Evolutionary conservation across 2,329 filamentous ascomycete genomes (phyloP).

Genomic region (Colletotrichum caudatum): DNA sequence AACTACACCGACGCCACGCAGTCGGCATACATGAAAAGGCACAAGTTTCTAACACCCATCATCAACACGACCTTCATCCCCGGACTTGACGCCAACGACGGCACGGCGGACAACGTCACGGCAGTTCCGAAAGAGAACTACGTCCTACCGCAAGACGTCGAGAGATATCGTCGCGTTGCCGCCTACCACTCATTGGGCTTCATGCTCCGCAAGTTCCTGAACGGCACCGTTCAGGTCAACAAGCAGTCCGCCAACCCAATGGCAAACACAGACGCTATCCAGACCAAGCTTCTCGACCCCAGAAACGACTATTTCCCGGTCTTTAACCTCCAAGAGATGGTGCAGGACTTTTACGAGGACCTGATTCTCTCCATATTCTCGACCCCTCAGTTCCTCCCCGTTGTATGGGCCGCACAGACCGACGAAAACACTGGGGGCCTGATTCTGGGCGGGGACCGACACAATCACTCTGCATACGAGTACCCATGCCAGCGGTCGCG

Average conservation of each 20-base stretch:
- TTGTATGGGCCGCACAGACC: conserved; percentile 49
- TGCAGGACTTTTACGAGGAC: conserved; percentile 51
- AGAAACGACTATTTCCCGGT: conserved; percentile 47
- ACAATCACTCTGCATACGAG: conserved; percentile 43
- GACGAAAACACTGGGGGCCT: conserved; percentile 42
- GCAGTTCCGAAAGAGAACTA: conserved; percentile 48
- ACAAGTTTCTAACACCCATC: conserved; percentile 45
- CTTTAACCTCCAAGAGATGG: conserved; percentile 44
- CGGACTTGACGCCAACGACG: conserved; percentile 47
- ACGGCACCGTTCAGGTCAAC: conserved; percentile 48
- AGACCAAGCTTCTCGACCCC: conserved; percentile 55
- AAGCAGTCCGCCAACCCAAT: conserved; percentile 47
- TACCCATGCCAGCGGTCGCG: conserved; percentile 49
- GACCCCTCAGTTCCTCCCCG: conserved; percentile 50
- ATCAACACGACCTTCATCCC: conserved; percentile 48
- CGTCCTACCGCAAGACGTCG: conserved; percentile 45
- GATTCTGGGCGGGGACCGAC: conserved; percentile 32
- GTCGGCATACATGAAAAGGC: conserved; percentile 44
- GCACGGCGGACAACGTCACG: conserved; percentile 50
- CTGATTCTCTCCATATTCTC: conserved; percentile 52
- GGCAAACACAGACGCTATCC: conserved; percentile 51
- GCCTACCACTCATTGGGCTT: conserved; percentile 50
- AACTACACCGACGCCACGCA: conserved; percentile 47
- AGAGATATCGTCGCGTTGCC: conserved; percentile 47
- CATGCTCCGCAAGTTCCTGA: conserved; percentile 49